Evolutionary conservation across 805 yeast species (phyloP), one percentile per base, ranked within the genome.

Genomic region (Lachancea kluyveri): DNA sequence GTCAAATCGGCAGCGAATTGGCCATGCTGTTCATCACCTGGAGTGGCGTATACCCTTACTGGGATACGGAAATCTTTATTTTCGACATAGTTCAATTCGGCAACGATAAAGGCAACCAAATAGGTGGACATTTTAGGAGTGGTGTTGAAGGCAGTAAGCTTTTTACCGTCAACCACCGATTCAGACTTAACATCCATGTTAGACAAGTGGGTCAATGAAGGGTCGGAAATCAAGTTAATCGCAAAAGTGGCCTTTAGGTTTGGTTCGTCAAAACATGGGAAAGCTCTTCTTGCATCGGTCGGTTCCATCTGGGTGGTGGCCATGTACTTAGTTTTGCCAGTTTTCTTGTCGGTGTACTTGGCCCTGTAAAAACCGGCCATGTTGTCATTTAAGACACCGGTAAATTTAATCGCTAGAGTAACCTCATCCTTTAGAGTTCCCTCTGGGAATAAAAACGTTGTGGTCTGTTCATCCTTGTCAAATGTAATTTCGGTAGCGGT

Each of bases 251-350:
- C 85, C 62, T 83, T 83, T 38, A 79, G 68, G 35, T 82, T 74
- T 14, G 94, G 94, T 55, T 82, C 92, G 58, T 83, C 94, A 48
- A 78, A 80, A 52, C 82, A 81, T 20, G 94, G 94, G 68, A 83
- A 83, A 7, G 92, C 92, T 48, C 86, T 71, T 48, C 94, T 75
- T 46, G 90, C 84, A 52, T 83, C 92, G 13, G 90, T 79, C 15
- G 94, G 78, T 62, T 83, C 94, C 74, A 83, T 78, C 60, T 83
- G 94, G 26, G 94, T 81, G 27, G 88, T 78, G 26, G 86, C 84
- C 70, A 82, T 67, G 55, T 79, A 78, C 50, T 77, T 78, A 23
- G 75, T 76, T 37, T 67, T 65, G 14, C 85, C 82, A 41, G 79
- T 68, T 38, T 68, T 67, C 41, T 67, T 67, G 35, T 66, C 69